Base-by-base conservation (phyloP, 2,329 filamentous ascomycete genomes). In the Fusarium secorum region DNA sequence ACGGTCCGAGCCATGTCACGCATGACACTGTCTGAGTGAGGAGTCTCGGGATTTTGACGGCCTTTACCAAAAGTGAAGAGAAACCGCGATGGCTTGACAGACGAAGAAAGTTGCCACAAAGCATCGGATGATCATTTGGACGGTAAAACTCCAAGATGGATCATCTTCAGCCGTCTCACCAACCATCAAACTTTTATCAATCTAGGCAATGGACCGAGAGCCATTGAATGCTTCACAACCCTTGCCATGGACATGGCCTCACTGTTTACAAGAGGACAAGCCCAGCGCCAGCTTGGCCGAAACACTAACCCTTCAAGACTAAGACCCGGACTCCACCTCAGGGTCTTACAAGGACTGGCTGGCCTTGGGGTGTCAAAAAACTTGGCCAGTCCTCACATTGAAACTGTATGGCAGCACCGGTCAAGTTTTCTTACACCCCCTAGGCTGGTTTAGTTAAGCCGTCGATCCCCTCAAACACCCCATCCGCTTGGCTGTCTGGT, bases 381-480 rank as follows among this genome's bases (percentile, higher is more conserved):
- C 24, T 24, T 24, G 24, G 24, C 24, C 24, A 5, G 24, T 24
- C 24, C 24, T 24, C 24, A 24, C 24, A 24, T 24, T 24, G 24
- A 24, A 24, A 24, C 24, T 24, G 5, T 24, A 24, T 24, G 24
- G 24, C 24, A 24, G 24, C 24, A 24, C 24, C 24, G 24, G 24
- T 24, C 24, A 24, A 24, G 24, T 24, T 24, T 24, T 24, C 24
- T 24, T 24, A 24, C 24, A 24, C 24, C 24, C 24, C 24, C 24
- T 24, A 24, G 24, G 24, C 24, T 74, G 68, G 56, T 44, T 60
- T 61, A 38, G 59, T 61, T 62, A 66, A 65, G 39, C 51, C 54
- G 71, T 72, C 71, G 73, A 75, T 75, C 73, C 64, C 59, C 58
- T 64, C 65, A 71, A 60, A 49, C 51, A 59, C 53, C 56, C 62